phyloP scores from a whole-genome alignment of 2,329 filamentous ascomycete genomes.

The Aspergillus floridensis region DNA sequence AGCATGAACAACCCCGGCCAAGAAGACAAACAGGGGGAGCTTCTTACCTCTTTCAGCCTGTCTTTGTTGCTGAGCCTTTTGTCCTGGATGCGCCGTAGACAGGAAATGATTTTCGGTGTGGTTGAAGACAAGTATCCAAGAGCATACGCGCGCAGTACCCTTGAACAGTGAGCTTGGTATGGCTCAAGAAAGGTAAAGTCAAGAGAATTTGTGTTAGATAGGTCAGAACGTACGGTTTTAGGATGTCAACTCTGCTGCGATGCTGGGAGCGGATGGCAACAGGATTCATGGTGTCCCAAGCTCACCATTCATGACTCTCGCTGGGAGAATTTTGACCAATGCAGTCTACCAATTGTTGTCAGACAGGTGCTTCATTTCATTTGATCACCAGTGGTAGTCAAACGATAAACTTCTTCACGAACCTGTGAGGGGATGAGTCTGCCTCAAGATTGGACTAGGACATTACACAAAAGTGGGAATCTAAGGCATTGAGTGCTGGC shows the following conservation, averaged over 20 bases:
- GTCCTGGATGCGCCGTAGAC: constrained; percentile 34
- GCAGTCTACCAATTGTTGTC: background rate
- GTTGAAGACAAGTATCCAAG: constrained; percentile 50
- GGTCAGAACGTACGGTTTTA: constrained; percentile 35
- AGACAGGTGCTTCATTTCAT: background rate
- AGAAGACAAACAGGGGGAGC: background rate
- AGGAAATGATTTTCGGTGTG: constrained; percentile 45
- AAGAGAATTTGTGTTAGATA: background rate
- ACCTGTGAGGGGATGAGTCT: background rate
- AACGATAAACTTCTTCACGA: background rate
- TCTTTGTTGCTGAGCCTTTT: constrained; percentile 32
- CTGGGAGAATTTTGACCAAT: background rate
- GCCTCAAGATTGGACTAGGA: background rate
- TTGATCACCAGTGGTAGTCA: background rate
- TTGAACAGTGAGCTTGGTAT: constrained; percentile 15
- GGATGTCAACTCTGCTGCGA: constrained; percentile 23
- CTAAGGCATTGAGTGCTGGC: constrained; percentile 8
- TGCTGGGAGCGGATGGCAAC: constrained; percentile 21
- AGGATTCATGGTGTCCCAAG: constrained; percentile 28
- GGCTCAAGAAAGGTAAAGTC: background rate
- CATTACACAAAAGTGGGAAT: constrained; percentile 4
- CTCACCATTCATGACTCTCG: constrained; percentile 25
- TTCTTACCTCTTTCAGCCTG: constrained; percentile 38
- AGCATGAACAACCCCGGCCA: background rate
- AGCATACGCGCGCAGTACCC: constrained; percentile 47